phyloP scores from a whole-genome alignment of 176 grass and related monocot genomes.

The Musa troglodytarum region DNA sequence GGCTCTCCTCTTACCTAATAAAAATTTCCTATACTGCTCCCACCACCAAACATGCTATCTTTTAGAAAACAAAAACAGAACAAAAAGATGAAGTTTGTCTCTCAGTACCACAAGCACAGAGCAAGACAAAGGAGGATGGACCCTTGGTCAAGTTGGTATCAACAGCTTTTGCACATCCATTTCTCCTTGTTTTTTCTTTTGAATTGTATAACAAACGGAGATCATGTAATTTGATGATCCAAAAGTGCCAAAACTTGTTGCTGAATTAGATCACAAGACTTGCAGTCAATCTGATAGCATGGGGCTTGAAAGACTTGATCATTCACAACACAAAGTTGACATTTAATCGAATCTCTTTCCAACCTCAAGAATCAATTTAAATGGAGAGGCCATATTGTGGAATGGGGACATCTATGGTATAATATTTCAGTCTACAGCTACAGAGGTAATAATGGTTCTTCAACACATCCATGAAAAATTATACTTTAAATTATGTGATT shows the following conservation, averaged over 20 bases:
- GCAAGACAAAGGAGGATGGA: not conserved
- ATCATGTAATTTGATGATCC: not conserved
- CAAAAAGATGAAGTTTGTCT: not conserved
- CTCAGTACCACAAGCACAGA: not conserved
- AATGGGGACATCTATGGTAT: not conserved
- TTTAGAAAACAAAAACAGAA: not conserved
- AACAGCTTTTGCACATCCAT: not conserved
- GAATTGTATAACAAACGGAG: not conserved
- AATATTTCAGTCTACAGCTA: too few species aligned
- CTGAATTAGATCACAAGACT: not conserved
- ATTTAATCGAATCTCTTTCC: not conserved
- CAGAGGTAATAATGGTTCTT: too few species aligned
- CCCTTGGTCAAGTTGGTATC: not conserved
- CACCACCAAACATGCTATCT: not conserved
- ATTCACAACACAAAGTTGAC: not conserved
- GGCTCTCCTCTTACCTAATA: not conserved
- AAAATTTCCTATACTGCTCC: not conserved
- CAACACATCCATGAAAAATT: too few species aligned
- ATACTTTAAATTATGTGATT: too few species aligned
- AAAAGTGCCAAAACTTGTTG: too few species aligned
- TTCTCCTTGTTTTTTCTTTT: too few species aligned
- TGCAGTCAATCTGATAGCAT: not conserved
- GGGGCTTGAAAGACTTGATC: not conserved
- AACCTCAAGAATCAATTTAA: not conserved
- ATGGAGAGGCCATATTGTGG: constrained; percentile 26